Conservation (phyloP, 2,329 filamentous ascomycete species). For the Lasiodiplodia theobromae region DNA sequence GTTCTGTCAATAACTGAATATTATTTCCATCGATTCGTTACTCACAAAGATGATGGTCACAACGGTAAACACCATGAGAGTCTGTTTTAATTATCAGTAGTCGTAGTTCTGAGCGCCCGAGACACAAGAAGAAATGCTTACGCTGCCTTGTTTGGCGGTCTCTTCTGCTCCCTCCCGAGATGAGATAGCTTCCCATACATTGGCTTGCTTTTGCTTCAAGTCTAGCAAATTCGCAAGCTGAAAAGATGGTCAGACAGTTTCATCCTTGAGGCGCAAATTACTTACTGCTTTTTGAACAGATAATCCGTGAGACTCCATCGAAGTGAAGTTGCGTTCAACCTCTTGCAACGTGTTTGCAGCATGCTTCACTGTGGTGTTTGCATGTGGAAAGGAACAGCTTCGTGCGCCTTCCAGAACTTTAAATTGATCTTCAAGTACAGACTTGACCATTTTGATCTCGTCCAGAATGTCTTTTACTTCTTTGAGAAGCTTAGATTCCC, state of each 20-base stretch:
- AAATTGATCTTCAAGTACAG: constrained; percentile 59
- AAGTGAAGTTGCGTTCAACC: background rate
- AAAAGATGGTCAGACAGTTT: constrained; percentile 53
- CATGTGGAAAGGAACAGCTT: background rate
- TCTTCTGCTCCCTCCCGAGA: constrained; percentile 68
- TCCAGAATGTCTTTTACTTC: constrained; percentile 73
- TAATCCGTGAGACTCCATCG: constrained; percentile 2
- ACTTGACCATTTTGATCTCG: constrained; percentile 68
- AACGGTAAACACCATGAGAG: constrained; percentile 66
- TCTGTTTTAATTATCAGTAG: constrained; percentile 34
- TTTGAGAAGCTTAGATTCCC: constrained; percentile 66
- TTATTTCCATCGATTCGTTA: too few relatives aligned
- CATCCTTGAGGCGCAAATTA: too few relatives aligned
- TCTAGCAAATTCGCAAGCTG: constrained; percentile 68
- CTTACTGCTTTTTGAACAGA: background rate
- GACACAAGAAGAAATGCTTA: too few relatives aligned
- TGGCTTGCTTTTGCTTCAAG: constrained; percentile 73
- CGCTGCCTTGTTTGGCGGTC: constrained; percentile 61
- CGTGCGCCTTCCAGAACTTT: constrained; percentile 49
- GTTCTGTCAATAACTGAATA: too few relatives aligned
- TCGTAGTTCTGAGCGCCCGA: too few relatives aligned
- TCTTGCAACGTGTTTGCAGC: background rate
- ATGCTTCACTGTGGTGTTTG: background rate
- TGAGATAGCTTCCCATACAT: constrained; percentile 70
- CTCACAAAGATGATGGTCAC: constrained; percentile 62